phyloP scores from a whole-genome alignment of 2,329 filamentous ascomycete genomes.

The Cladophialophora exuberans region DNA sequence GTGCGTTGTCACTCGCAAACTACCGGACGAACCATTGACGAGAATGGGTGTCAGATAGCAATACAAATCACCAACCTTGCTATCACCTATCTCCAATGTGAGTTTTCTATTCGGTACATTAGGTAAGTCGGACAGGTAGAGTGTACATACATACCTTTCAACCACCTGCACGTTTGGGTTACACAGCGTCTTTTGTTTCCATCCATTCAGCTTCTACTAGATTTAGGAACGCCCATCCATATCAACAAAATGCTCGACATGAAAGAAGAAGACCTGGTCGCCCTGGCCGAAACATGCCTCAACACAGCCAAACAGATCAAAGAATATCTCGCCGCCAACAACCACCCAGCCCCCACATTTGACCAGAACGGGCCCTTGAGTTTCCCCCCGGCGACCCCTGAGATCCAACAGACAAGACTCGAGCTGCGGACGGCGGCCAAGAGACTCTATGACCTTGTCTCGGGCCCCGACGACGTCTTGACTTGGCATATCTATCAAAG shows the following conservation, averaged over 20 bases:
- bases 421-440: constrained; percentile 32
- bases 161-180: no score
- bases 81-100: no score
- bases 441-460: constrained; percentile 33
- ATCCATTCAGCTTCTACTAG: no score
- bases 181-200: no score
- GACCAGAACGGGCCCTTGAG: constrained; percentile 25
- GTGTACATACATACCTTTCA: background rate
- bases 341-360: constrained; percentile 23
- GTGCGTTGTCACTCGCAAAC: constrained; percentile 21
- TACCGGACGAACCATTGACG: no score
- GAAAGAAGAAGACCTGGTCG: constrained; percentile 27
- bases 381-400: constrained; percentile 20
- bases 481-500: constrained; percentile 27
- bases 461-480: constrained; percentile 30
- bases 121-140: background rate
- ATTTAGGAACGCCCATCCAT: background rate
- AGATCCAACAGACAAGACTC: constrained; percentile 28
- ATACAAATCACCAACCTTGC: constrained; percentile 3
- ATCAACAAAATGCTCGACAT: constrained; percentile 16
- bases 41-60: background rate
- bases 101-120: no score
- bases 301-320: constrained; percentile 27
- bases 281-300: constrained; percentile 29
- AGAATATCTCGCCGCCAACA: constrained; percentile 23